A percentile compares a stretch with the other conserved stretches of the same genome.
Conservation (phyloP, 371 early-diverging fungal genomes). For the Haplosporangium sp. region DNA sequence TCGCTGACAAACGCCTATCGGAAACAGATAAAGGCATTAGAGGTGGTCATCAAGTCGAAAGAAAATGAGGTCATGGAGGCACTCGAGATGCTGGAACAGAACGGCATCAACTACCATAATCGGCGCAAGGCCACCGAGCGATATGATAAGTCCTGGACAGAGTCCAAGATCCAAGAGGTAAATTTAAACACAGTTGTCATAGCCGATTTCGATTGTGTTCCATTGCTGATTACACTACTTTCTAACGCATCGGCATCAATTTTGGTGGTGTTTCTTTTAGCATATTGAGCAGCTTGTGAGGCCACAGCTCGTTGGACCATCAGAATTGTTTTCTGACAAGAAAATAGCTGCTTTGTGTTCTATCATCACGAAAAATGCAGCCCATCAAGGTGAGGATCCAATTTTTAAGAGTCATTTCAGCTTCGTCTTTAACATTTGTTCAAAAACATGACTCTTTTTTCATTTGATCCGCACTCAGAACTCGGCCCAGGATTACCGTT, state of each 20-base stretch:
- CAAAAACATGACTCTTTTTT: too few relatives aligned
- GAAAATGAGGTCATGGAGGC: conserved; percentile 47
- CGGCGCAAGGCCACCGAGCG: conserved; percentile 42
- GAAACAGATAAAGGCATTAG: conserved; percentile 22
- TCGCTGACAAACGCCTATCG: conserved; percentile 41
- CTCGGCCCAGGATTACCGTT: too few relatives aligned
- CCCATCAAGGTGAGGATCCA: conserved; percentile 13
- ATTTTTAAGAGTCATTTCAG: too few relatives aligned
- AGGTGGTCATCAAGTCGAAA: conserved; percentile 37
- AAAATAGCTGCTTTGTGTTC: conserved; percentile 17
- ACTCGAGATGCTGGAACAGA: conserved; percentile 43
- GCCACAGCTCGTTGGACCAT: conserved; percentile 27
- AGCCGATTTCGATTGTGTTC: too few relatives aligned
- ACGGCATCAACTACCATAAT: conserved; percentile 31
- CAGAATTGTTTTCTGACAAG: conserved; percentile 39
- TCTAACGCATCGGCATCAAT: too few relatives aligned
- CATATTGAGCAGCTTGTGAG: conserved; percentile 13
- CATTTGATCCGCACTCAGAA: too few relatives aligned
- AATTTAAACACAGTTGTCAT: neutral
- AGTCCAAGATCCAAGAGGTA: conserved; percentile 35
- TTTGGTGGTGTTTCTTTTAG: conserved; percentile 1
- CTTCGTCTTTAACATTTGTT: too few relatives aligned
- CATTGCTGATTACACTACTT: too few relatives aligned
- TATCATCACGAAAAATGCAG: conserved; percentile 36
- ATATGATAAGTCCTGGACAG: conserved; percentile 23